Evolutionary conservation across 768 basidiomycete genomes (phyloP).

Genomic region (Cubamyces sp.): DNA sequence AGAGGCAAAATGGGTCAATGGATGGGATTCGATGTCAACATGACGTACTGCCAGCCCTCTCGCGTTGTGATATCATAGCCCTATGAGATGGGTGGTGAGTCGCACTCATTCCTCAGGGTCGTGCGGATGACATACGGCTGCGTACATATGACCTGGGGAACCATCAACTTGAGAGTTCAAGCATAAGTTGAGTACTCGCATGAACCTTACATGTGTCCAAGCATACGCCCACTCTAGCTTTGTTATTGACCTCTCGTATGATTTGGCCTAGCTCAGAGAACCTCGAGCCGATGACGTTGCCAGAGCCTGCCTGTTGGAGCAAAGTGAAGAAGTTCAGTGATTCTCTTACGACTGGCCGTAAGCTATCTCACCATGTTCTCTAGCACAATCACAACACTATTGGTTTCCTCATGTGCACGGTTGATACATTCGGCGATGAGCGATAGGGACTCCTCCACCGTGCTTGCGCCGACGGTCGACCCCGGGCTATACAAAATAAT

Average conservation of each 20-base stretch:
- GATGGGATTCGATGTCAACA: not conserved
- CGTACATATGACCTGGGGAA: constrained; percentile 71
- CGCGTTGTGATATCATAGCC: constrained; percentile 82
- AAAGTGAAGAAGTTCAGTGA: not conserved
- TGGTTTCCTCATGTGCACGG: constrained; percentile 66
- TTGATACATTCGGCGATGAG: constrained; percentile 77
- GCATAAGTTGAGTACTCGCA: not conserved
- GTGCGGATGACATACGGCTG: constrained; percentile 54
- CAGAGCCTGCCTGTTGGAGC: constrained; percentile 66
- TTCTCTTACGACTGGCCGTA: not conserved
- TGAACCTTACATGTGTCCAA: constrained; percentile 76
- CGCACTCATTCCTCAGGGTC: no score
- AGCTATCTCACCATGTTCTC: constrained; percentile 77
- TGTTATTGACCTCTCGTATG: constrained; percentile 71
- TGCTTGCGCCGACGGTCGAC: constrained; percentile 74
- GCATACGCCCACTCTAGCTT: constrained; percentile 78
- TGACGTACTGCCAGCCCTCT: constrained; percentile 70
- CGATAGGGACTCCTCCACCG: constrained; percentile 60
- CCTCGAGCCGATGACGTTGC: constrained; percentile 75
- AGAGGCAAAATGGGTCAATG: constrained; percentile 14
- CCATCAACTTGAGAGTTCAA: not conserved
- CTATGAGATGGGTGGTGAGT: constrained; percentile 36
- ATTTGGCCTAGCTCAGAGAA: constrained; percentile 72
- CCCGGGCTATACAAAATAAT: constrained; percentile 59
- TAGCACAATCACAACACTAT: constrained; percentile 62